Evolutionary conservation across 192 early-diverging fungal genomes (phyloP).

Genomic region (Coemansia sp.): DNA sequence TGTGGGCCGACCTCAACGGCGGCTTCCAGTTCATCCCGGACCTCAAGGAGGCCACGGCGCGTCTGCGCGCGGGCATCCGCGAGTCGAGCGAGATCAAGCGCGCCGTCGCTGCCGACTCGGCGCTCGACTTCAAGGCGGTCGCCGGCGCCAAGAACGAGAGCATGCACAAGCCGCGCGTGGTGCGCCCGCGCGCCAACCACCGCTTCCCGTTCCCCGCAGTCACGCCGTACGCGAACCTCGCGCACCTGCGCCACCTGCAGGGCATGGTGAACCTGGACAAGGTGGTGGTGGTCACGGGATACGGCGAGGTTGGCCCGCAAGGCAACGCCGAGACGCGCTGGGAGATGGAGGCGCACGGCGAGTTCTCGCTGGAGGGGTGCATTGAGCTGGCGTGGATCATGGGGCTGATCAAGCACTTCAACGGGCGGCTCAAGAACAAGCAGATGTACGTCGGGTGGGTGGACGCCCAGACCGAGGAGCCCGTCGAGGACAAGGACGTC

Average conservation of each 20-base stretch:
- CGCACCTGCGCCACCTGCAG: constrained; percentile 60
- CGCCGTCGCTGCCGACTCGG: constrained; percentile 78
- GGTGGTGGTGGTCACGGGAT: constrained; percentile 91
- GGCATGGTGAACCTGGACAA: constrained; percentile 90
- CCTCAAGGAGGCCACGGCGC: constrained; percentile 2
- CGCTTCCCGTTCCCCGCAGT: constrained; percentile 86
- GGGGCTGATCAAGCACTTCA: constrained; percentile 90
- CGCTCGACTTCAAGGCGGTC: constrained; percentile 79
- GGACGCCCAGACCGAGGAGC: constrained; percentile 76
- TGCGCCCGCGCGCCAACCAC: constrained; percentile 89
- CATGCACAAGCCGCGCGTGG: constrained; percentile 77
- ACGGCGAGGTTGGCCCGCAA: constrained; percentile 91
- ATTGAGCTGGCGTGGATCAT: constrained; percentile 99
- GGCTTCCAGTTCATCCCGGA: constrained; percentile 82
- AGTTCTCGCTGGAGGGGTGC: constrained; percentile 63
- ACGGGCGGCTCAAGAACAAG: constrained; percentile 35
- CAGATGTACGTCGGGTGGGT: constrained; percentile 81
- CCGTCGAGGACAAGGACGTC: constrained; percentile 85
- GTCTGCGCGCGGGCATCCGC: constrained; percentile 59
- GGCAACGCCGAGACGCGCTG: constrained; percentile 93
- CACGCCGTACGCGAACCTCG: constrained; percentile 64
- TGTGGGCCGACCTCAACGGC: constrained; percentile 96
- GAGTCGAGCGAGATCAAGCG: constrained; percentile 89
- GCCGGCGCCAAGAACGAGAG: constrained; percentile 73
- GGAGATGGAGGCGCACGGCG: constrained; percentile 94